Conservation (phyloP, 225 moss, liverwort and hornwort genomes). For the Sphagnum contortum region DNA sequence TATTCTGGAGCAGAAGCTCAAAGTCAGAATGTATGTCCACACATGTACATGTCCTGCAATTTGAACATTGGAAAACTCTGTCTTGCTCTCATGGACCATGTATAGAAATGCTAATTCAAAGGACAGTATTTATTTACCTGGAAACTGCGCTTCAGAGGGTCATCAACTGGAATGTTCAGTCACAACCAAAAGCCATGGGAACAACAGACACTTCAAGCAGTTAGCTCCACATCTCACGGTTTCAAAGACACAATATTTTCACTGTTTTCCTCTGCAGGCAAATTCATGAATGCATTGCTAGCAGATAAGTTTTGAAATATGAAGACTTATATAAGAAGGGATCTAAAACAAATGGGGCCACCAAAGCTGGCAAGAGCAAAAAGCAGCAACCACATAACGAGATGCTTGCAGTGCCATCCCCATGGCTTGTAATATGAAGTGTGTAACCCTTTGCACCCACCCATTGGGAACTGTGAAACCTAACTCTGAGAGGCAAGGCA, state of each 20-base stretch:
- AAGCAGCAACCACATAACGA: too few species aligned
- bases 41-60: background rate
- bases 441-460: too few species aligned
- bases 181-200: background rate
- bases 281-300: background rate
- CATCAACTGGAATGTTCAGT: constrained; percentile 23
- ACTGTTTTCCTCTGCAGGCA: background rate
- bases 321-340: too few species aligned
- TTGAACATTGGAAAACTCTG: background rate
- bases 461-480: too few species aligned
- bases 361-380: too few species aligned
- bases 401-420: too few species aligned
- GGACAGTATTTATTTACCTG: constrained; percentile 13
- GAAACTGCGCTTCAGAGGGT: constrained; percentile 23
- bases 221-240: background rate
- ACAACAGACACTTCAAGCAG: background rate
- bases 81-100: background rate
- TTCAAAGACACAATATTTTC: background rate
- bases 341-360: background rate
- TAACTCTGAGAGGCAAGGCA: too few species aligned
- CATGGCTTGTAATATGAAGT: too few species aligned
- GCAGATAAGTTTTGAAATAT: background rate
- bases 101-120: constrained; percentile 2
- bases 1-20: constrained; percentile 37
- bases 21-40: background rate